Conservation (phyloP, 1,284 basidiomycete genomes). For the Puccinia coronata region DNA sequence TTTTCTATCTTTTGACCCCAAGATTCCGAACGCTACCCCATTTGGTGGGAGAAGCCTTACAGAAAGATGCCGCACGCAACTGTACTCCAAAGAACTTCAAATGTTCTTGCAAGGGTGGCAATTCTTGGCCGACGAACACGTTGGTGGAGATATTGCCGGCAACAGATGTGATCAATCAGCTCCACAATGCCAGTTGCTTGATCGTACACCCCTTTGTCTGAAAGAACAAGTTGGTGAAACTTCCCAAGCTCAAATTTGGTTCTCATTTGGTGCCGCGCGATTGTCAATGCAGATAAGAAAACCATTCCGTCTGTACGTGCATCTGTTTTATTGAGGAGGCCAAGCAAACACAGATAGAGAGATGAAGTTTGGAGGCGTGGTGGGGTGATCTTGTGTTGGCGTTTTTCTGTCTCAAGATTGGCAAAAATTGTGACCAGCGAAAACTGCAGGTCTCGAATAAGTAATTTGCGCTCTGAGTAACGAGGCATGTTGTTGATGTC, state of each 20-base stretch:
- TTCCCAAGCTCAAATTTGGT: neutral
- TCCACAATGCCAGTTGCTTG: neutral
- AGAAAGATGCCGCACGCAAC: too few relatives aligned
- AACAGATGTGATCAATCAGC: neutral
- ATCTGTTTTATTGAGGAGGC: too few relatives aligned
- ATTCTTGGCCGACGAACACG: neutral
- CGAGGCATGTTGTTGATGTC: constrained; percentile 3
- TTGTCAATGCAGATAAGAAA: too few relatives aligned
- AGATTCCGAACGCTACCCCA: too few relatives aligned
- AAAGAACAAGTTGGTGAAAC: neutral
- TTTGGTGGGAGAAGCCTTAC: too few relatives aligned
- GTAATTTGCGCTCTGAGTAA: neutral
- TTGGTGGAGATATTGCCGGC: neutral
- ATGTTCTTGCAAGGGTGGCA: neutral
- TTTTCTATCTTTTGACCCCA: too few relatives aligned
- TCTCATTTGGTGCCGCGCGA: too few relatives aligned
- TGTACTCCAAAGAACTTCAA: neutral
- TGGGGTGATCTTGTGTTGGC: neutral
- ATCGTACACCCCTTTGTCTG: neutral
- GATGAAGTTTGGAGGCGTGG: neutral
- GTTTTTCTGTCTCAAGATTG: neutral
- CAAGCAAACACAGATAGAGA: neutral
- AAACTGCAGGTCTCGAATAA: neutral
- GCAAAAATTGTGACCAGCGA: neutral
- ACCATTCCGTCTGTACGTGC: too few relatives aligned